Evolutionary conservation across 352 stramenopile genomes (phyloP).

Genomic region (Globisporangium barbulae): DNA sequence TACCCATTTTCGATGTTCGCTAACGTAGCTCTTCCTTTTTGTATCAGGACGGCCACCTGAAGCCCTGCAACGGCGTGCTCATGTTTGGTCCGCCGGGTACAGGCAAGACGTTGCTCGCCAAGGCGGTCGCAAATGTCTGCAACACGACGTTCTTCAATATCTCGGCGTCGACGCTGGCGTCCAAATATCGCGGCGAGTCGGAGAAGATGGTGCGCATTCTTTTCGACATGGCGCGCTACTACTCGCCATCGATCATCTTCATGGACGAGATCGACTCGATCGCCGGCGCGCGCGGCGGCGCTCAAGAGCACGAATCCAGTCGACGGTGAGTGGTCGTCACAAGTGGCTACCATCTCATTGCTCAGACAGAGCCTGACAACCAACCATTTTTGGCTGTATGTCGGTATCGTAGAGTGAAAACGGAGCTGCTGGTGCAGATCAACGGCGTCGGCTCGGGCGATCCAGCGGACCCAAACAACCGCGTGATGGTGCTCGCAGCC

Average conservation of each 20-base stretch:
- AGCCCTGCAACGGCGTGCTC: constrained; percentile 78
- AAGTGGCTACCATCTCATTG: background rate
- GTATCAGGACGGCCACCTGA: constrained; percentile 62
- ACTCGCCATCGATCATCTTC: constrained; percentile 97
- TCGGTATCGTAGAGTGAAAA: constrained; percentile 88
- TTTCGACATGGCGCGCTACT: constrained; percentile 98
- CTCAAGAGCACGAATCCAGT: constrained; percentile 84
- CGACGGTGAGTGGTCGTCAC: constrained; percentile 35
- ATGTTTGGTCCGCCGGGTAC: constrained; percentile 89
- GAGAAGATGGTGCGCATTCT: constrained; percentile 97
- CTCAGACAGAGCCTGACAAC: background rate
- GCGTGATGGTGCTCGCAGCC: constrained; percentile 92
- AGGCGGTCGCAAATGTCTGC: constrained; percentile 93
- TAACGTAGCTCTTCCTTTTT: constrained; percentile 3
- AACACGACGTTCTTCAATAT: constrained; percentile 99
- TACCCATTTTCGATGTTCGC: background rate
- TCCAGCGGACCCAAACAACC: constrained; percentile 26
- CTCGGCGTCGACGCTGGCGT: constrained; percentile 86
- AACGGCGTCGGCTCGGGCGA: constrained; percentile 79
- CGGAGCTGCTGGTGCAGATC: constrained; percentile 97
- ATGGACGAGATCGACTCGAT: constrained; percentile 98
- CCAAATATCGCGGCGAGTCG: constrained; percentile 93
- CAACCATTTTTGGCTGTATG: background rate
- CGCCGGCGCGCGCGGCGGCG: constrained; percentile 58
- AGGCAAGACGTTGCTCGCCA: constrained; percentile 88